phyloP scores from a whole-genome alignment of 768 basidiomycete genomes.

The Xanthoconium stramineum region DNA sequence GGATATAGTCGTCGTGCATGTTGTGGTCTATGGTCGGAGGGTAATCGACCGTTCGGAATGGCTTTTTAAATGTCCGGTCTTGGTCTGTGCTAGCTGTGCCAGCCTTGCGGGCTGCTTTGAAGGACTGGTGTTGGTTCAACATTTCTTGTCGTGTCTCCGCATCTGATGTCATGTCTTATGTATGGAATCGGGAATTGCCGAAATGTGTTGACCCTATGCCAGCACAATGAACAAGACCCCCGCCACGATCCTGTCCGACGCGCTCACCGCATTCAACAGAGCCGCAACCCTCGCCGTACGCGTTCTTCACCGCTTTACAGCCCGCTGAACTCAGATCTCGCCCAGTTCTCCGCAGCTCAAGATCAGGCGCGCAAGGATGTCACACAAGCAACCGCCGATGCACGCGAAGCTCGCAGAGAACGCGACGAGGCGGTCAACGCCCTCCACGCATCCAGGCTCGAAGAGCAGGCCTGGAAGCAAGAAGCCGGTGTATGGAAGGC shows the following conservation, averaged over 20 bases:
- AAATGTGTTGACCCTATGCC: conserved; percentile 12
- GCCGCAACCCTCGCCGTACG: conserved; percentile 41
- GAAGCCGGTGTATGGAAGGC: conserved; percentile 40
- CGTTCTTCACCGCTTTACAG: background rate
- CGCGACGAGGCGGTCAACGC: conserved; percentile 48
- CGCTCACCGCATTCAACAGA: conserved; percentile 39
- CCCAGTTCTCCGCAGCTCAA: conserved; percentile 54
- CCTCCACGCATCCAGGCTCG: conserved; percentile 42
- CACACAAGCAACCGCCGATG: conserved; percentile 44
- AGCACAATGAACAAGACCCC: conserved; percentile 32
- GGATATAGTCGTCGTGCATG: conserved; percentile 35
- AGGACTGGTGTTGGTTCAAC: background rate
- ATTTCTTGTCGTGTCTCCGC: background rate
- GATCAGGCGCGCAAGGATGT: conserved; percentile 54
- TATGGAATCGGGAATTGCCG: conserved; percentile 21
- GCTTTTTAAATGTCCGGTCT: conserved; percentile 26
- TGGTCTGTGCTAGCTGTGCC: conserved; percentile 11
- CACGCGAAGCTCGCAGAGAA: conserved; percentile 46
- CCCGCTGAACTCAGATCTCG: conserved; percentile 1
- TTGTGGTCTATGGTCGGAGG: conserved; percentile 28
- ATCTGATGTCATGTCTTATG: conserved; percentile 10
- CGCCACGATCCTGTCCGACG: conserved; percentile 38
- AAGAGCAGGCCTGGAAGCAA: conserved; percentile 49
- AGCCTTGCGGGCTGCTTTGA: conserved; percentile 1
- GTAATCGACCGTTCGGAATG: conserved; percentile 24